Evolutionary conservation across 1,139 yeast species (phyloP).

Genomic region (Taphrina flavorubra): DNA sequence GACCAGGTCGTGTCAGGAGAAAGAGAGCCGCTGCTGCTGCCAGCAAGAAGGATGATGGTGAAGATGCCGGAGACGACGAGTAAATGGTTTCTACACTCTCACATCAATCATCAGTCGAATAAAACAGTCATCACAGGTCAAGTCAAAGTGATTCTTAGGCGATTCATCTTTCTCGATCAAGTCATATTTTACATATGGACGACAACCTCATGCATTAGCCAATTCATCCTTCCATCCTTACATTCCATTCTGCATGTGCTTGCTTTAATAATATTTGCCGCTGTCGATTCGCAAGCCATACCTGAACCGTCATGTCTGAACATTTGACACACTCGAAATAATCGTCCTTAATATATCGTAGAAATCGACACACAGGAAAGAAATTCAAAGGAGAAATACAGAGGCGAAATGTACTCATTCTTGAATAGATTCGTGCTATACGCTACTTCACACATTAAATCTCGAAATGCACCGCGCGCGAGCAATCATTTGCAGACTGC

Average conservation of each 20-base stretch:
- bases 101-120: background rate
- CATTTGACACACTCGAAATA: too few relatives aligned
- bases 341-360: too few relatives aligned
- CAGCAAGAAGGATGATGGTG: conserved; percentile 62
- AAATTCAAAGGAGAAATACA: too few relatives aligned
- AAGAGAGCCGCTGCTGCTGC: conserved; percentile 67
- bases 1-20: conserved; percentile 99
- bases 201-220: conserved; percentile 19
- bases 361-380: too few relatives aligned
- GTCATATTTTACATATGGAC: conserved; percentile 3
- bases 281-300: background rate
- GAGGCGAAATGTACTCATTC: too few relatives aligned
- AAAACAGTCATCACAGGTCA: background rate
- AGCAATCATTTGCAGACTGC: too few relatives aligned
- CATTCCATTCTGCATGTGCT: too few relatives aligned
- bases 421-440: too few relatives aligned
- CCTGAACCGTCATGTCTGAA: too few relatives aligned
- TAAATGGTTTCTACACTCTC: conserved; percentile 49
- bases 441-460: too few relatives aligned
- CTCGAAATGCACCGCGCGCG: too few relatives aligned
- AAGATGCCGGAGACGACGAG: conserved; percentile 55
- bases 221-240: conserved; percentile 16
- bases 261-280: background rate
- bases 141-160: conserved; percentile 3
- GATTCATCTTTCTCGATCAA: conserved; percentile 1